Conservation (phyloP, 2,329 filamentous ascomycete genomes). For the Penicillium sp. region DNA sequence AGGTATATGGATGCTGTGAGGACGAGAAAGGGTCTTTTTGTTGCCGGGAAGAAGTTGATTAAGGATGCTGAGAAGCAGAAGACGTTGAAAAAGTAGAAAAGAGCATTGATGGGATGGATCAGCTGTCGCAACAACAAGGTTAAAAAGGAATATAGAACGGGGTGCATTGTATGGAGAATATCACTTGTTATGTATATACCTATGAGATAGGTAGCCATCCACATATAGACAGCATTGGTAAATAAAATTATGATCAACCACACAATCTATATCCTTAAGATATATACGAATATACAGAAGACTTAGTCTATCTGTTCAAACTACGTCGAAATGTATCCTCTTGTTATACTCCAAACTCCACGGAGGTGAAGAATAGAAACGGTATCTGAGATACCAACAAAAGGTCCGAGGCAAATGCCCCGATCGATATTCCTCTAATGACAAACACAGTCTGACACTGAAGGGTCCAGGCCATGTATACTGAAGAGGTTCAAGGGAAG, state of each 20-base stretch:
- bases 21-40: slow-evolving; percentile 78
- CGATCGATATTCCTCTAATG: slow-evolving; percentile 38
- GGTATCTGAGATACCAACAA: not conserved
- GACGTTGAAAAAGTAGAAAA: slow-evolving; percentile 56
- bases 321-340: not conserved
- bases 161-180: not conserved
- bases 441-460: slow-evolving; percentile 44
- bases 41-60: slow-evolving; percentile 69
- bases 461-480: slow-evolving; percentile 40
- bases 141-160: not conserved
- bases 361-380: not conserved
- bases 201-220: no score
- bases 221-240: not conserved
- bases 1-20: slow-evolving; percentile 90
- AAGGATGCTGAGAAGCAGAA: slow-evolving; percentile 92
- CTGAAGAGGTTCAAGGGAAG: slow-evolving; percentile 29
- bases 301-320: not conserved
- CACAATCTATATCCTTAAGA: no score
- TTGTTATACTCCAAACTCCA: not conserved
- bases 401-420: not conserved
- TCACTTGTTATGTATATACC: not conserved
- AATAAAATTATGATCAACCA: no score
- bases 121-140: no score
- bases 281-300: no score
- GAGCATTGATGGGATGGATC: no score